Conservation (phyloP, 345 rosid species). For the Turritis glabra region DNA sequence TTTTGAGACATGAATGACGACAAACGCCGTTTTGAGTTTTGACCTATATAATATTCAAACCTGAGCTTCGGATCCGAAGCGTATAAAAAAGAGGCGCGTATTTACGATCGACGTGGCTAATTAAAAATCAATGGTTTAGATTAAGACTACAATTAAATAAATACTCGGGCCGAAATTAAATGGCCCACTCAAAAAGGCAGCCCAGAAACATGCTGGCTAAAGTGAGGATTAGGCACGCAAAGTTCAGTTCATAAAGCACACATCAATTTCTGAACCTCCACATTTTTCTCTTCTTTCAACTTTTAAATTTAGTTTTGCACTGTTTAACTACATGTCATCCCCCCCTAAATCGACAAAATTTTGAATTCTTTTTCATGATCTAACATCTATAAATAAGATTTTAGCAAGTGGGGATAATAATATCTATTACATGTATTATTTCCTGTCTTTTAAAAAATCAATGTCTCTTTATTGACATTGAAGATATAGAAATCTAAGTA, state of each 20-base stretch:
- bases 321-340: not conserved
- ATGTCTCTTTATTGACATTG: not conserved
- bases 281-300: slow-evolving; percentile 15
- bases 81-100: slow-evolving; percentile 23
- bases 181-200: slow-evolving; percentile 34
- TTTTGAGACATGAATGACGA: too few species aligned
- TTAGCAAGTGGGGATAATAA: not conserved
- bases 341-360: not conserved
- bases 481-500: slow-evolving; percentile 7
- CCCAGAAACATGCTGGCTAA: slow-evolving; percentile 32
- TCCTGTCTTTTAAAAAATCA: not conserved
- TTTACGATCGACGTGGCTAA: slow-evolving; percentile 11
- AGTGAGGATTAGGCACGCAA: slow-evolving; percentile 37
- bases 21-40: too few species aligned
- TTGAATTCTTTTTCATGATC: not conserved
- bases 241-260: slow-evolving; percentile 17
- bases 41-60: too few species aligned
- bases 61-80: slow-evolving; percentile 56
- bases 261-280: slow-evolving; percentile 30
- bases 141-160: not conserved
- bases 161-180: slow-evolving; percentile 19
- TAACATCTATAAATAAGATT: not conserved
- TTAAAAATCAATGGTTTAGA: not conserved
- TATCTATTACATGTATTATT: not conserved
- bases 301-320: slow-evolving; percentile 18